A percentile compares a stretch with the other conserved stretches of the same genome.
phyloP scores from a whole-genome alignment of 495 filamentous ascomycete species.

The Penicillium robsamsonii region DNA sequence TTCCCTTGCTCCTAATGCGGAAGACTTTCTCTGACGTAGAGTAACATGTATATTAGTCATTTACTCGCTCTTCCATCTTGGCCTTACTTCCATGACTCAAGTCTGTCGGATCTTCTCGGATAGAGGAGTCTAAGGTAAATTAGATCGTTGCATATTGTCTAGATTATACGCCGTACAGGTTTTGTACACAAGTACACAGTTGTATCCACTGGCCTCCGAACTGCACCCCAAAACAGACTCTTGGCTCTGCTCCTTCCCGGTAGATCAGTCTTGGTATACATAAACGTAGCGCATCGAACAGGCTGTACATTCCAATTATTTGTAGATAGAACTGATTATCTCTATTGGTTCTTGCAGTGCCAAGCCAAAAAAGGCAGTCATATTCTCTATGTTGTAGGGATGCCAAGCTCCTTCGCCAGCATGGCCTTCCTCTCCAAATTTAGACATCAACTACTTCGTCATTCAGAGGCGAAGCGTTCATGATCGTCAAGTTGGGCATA shows the following conservation, averaged over 20 bases:
- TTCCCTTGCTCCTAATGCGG: slow-evolving; percentile 8
- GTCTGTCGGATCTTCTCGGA: slow-evolving; percentile 8
- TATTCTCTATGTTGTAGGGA: not conserved
- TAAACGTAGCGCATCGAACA: not conserved
- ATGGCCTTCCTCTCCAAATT: slow-evolving; percentile 7
- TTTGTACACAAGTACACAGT: not conserved
- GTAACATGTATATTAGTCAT: slow-evolving; percentile 7
- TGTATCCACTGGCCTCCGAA: slow-evolving; percentile 4
- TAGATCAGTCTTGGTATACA: slow-evolving; percentile 26
- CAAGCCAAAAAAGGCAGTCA: slow-evolving; percentile 9
- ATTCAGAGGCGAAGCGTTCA: slow-evolving; percentile 7
- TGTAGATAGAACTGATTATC: not conserved
- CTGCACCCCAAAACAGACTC: slow-evolving; percentile 1
- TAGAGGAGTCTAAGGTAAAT: slow-evolving; percentile 1
- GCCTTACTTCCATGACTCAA: not conserved
- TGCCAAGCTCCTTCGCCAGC: slow-evolving; percentile 10
- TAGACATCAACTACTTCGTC: not conserved
- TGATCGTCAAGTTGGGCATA: slow-evolving; percentile 9
- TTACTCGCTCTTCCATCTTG: not conserved
- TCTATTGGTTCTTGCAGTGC: not conserved
- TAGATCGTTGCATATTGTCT: not conserved
- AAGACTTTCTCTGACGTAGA: slow-evolving; percentile 5
- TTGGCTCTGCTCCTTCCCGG: slow-evolving; percentile 15
- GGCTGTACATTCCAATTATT: not conserved
- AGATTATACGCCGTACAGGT: not conserved